Percentiles rank a stretch among this genome's conserved stretches.
Conservation (phyloP, 1,284 basidiomycete species). For the Tilletia walkeri region DNA sequence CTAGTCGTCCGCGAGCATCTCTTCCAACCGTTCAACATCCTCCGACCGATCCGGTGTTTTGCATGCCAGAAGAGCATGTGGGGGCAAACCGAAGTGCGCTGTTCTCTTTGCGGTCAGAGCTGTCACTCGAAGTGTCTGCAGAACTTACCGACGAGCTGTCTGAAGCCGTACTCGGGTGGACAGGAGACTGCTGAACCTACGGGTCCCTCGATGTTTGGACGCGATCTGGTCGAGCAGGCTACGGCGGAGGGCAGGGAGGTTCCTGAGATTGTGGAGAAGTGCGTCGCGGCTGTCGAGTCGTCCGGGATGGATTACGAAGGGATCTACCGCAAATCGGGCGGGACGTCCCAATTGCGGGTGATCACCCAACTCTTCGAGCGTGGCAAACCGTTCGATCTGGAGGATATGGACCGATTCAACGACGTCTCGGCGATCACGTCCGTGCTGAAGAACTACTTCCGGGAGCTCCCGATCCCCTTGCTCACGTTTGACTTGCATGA, state of each 20-base stretch:
- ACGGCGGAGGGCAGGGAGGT: conserved; percentile 70
- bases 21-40: conserved; percentile 84
- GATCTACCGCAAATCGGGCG: conserved; percentile 95
- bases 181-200: conserved; percentile 33
- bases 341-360: conserved; percentile 82
- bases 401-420: conserved; percentile 83
- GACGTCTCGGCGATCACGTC: conserved; percentile 96
- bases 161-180: conserved; percentile 34
- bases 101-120: conserved; percentile 60
- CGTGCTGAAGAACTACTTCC: conserved; percentile 95
- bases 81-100: conserved; percentile 85
- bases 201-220: conserved; percentile 81
- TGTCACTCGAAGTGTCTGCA: conserved; percentile 46
- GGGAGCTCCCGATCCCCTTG: conserved; percentile 81
- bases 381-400: conserved; percentile 84
- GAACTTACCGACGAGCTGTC: conserved; percentile 43
- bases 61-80: conserved; percentile 97
- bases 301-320: conserved; percentile 86
- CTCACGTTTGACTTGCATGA: conserved; percentile 89
- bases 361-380: conserved; percentile 94
- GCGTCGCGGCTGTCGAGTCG: conserved; percentile 82
- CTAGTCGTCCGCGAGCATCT: conserved; percentile 64
- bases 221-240: conserved; percentile 79
- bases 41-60: conserved; percentile 87
- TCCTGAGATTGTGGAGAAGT: conserved; percentile 90